Conservation (phyloP, 2,329 filamentous ascomycete species). For the Penicillium oxalicum region DNA sequence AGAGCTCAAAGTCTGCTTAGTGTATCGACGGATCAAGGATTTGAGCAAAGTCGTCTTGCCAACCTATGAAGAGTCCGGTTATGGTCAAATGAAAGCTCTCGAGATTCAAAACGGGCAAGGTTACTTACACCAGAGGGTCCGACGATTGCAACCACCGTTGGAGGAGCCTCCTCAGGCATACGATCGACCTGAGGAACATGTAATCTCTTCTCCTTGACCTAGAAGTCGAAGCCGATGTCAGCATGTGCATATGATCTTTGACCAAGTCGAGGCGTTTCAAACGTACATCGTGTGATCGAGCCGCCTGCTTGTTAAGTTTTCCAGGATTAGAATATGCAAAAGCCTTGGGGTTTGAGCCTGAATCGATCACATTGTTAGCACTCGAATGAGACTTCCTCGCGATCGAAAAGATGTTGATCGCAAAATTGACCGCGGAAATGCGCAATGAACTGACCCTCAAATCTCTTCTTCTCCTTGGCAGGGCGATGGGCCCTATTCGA, state of each 20-base stretch:
- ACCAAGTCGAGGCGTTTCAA: constrained; percentile 1
- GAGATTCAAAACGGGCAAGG: neutral
- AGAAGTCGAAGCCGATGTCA: constrained; percentile 14
- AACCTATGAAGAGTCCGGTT: constrained; percentile 33
- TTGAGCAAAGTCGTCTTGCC: constrained; percentile 96
- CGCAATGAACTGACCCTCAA: constrained; percentile 46
- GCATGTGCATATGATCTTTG: constrained; percentile 3
- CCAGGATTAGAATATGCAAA: constrained; percentile 81
- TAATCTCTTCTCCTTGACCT: constrained; percentile 91
- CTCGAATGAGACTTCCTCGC: neutral
- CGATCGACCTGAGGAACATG: constrained; percentile 97
- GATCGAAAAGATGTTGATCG: constrained; percentile 7
- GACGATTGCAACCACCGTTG: constrained; percentile 86
- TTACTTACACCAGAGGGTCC: constrained; percentile 75
- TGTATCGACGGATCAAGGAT: constrained; percentile 86
- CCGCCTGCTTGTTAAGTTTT: constrained; percentile 64
- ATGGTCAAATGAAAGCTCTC: constrained; percentile 3
- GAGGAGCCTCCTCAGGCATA: constrained; percentile 88
- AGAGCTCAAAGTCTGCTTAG: constrained; percentile 87
- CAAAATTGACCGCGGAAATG: constrained; percentile 7
- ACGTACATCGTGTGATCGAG: constrained; percentile 50
- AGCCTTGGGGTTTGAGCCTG: constrained; percentile 79
- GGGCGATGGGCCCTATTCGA: constrained; percentile 78
- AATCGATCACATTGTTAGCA: constrained; percentile 11
- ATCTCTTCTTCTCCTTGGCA: constrained; percentile 82